Conservation (phyloP, 2,329 filamentous ascomycete genomes). For the Aspergillus sp. region DNA sequence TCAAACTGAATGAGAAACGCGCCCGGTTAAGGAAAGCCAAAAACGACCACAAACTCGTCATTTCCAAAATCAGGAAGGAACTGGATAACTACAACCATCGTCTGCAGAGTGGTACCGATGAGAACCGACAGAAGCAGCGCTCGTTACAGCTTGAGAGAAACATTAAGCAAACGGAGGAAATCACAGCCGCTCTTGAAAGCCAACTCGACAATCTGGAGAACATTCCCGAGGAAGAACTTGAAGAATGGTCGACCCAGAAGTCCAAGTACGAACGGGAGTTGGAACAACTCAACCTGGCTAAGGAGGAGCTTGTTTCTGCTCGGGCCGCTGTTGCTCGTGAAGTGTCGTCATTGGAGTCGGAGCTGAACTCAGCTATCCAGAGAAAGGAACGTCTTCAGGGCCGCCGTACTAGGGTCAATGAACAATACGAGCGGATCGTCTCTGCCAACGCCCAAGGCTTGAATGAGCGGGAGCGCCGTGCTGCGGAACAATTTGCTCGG, state of each 20-base stretch:
- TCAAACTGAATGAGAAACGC: slow-evolving; percentile 61
- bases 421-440: slow-evolving; percentile 63
- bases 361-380: slow-evolving; percentile 54
- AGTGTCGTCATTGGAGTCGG: slow-evolving; percentile 54
- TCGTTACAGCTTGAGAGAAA: slow-evolving; percentile 64
- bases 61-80: slow-evolving; percentile 62
- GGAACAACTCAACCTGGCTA: slow-evolving; percentile 53
- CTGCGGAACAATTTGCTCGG: slow-evolving; percentile 49
- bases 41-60: slow-evolving; percentile 61
- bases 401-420: slow-evolving; percentile 60
- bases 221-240: slow-evolving; percentile 59
- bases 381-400: slow-evolving; percentile 62
- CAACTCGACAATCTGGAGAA: slow-evolving; percentile 59
- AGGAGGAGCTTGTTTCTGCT: slow-evolving; percentile 53
- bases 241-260: slow-evolving; percentile 56
- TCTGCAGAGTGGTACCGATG: slow-evolving; percentile 60
- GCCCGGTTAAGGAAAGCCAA: slow-evolving; percentile 61
- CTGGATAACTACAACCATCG: slow-evolving; percentile 60
- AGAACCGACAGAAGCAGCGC: slow-evolving; percentile 64
- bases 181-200: slow-evolving; percentile 55
- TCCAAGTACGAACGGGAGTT: slow-evolving; percentile 57
- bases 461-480: slow-evolving; percentile 55
- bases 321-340: slow-evolving; percentile 57
- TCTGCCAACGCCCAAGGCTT: slow-evolving; percentile 60
- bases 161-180: slow-evolving; percentile 65